These are phyloP conservation scores for Penicillium egyptiacum DNA, from an alignment of 495 filamentous ascomycete genomes.

Conservation along the genomic window DNA sequence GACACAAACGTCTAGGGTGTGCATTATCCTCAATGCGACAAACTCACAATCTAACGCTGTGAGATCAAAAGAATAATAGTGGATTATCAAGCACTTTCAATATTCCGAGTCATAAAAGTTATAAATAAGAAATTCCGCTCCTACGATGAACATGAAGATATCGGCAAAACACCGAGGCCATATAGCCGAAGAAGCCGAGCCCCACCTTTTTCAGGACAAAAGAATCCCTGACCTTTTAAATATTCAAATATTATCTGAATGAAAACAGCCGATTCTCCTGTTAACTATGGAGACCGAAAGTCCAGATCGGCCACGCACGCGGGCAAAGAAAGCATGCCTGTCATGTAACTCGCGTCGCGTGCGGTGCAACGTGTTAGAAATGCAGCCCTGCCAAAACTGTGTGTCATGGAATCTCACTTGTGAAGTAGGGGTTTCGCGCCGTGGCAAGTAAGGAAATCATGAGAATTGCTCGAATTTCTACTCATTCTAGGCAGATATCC, in stretches of 20 bases:
- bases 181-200: constrained; percentile 30
- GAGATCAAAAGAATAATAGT: no score
- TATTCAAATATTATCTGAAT: not conserved
- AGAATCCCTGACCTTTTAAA: not conserved
- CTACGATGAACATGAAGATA: not conserved
- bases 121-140: no score
- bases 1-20: no score
- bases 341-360: constrained; percentile 49
- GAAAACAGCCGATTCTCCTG: constrained; percentile 10
- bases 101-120: no score
- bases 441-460: constrained; percentile 40
- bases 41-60: no score
- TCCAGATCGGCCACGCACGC: constrained; percentile 24
- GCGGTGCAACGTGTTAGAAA: constrained; percentile 47
- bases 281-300: constrained; percentile 17
- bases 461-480: not conserved
- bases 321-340: constrained; percentile 47
- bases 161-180: constrained; percentile 12
- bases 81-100: no score
- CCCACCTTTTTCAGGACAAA: constrained; percentile 12
- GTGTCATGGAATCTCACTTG: constrained; percentile 38
- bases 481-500: constrained; percentile 28
- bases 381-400: constrained; percentile 48
- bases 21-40: no score
- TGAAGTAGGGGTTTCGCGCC: constrained; percentile 44